phyloP scores from a whole-genome alignment of 805 yeast species.

The Helenozyma baotianmanensis region DNA sequence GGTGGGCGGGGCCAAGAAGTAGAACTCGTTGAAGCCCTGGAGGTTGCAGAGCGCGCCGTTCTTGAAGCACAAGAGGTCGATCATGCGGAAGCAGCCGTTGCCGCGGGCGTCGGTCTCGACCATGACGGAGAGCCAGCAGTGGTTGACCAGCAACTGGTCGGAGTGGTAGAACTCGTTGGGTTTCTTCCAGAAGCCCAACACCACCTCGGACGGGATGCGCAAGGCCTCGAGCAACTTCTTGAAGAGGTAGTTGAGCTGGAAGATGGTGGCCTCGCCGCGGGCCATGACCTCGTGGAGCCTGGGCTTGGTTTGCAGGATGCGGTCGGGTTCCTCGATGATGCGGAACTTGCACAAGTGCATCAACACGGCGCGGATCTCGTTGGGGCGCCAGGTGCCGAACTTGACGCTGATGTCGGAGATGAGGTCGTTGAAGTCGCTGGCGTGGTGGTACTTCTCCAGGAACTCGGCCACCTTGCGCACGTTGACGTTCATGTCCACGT shows the following conservation, averaged over 20 bases:
- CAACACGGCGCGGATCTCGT: constrained; percentile 56
- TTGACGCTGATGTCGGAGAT: constrained; percentile 38
- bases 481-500: constrained; percentile 17
- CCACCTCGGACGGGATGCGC: constrained; percentile 68
- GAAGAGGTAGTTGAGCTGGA: constrained; percentile 74
- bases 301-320: constrained; percentile 35
- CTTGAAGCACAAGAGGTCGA: constrained; percentile 53
- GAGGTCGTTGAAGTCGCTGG: constrained; percentile 36
- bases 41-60: constrained; percentile 31
- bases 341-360: constrained; percentile 66
- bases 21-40: constrained; percentile 46
- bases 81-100: constrained; percentile 53
- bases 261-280: constrained; percentile 54
- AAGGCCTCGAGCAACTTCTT: constrained; percentile 66
- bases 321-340: constrained; percentile 35
- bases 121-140: constrained; percentile 82
- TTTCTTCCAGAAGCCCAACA: constrained; percentile 78
- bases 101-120: constrained; percentile 51
- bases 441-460: constrained; percentile 23
- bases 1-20: constrained; percentile 75
- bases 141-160: constrained; percentile 59
- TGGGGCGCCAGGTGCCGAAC: constrained; percentile 37
- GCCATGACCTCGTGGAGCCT: constrained; percentile 40
- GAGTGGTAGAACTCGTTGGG: constrained; percentile 59
- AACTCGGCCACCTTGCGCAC: constrained; percentile 28